Percentiles rank a stretch among this genome's conserved stretches.
These are phyloP conservation scores for Rhodotorula sp. DNA, from an alignment of 1,284 basidiomycete species.

Conservation along the genomic window DNA sequence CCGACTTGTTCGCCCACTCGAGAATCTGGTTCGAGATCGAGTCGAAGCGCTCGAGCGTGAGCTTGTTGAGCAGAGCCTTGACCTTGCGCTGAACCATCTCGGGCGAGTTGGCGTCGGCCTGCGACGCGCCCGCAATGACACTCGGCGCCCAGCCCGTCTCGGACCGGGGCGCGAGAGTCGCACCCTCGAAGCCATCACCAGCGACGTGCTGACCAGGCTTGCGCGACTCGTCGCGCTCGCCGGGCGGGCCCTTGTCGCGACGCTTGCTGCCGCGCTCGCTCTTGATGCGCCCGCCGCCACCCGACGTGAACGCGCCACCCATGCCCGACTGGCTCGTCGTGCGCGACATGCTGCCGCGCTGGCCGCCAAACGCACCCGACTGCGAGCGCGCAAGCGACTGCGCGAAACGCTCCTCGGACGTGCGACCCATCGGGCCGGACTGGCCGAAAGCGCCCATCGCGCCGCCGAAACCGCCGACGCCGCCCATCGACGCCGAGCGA, in stretches of 20 bases:
- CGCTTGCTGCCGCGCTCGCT: constrained; percentile 64
- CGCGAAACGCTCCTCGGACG: constrained; percentile 72
- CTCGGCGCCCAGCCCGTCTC: constrained; percentile 78
- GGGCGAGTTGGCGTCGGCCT: constrained; percentile 33
- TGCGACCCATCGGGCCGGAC: constrained; percentile 51
- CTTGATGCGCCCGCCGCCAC: constrained; percentile 57
- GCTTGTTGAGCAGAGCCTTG: constrained; percentile 89
- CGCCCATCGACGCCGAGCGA: constrained; percentile 58
- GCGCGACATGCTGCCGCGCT: constrained; percentile 64
- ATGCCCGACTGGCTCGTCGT: constrained; percentile 68
- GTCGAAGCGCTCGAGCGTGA: constrained; percentile 96
- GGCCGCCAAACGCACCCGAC: constrained; percentile 44
- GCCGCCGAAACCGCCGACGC: constrained; percentile 57
- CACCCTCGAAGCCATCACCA: constrained; percentile 57
- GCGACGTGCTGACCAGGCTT: constrained; percentile 51
- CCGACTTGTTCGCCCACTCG: constrained; percentile 89
- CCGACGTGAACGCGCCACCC: constrained; percentile 51
- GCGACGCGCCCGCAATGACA: constrained; percentile 46
- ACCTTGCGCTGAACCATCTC: constrained; percentile 85
- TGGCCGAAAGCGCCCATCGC: constrained; percentile 75
- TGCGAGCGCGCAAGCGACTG: constrained; percentile 52
- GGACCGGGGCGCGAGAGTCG: constrained; percentile 50
- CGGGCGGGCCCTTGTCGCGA: constrained; percentile 45
- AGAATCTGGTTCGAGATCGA: constrained; percentile 92
- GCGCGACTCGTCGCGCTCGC: constrained; percentile 38